phyloP scores from a whole-genome alignment of 208 protist genomes.

The Acanthamoeba lenticulata region DNA sequence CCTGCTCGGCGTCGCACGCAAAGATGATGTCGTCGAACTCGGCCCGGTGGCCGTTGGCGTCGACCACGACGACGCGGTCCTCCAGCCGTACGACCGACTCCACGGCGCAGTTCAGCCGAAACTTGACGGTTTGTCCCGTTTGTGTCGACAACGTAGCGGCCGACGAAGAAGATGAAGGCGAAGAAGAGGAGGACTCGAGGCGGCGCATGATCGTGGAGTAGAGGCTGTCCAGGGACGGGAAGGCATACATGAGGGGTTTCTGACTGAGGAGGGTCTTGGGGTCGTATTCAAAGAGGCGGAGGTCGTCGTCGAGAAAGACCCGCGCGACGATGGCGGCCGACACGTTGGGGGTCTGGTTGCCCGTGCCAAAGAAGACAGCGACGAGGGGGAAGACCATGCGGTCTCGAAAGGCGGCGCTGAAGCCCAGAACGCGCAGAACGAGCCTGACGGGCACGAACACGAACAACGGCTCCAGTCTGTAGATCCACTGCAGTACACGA shows the following conservation, averaged over 20 bases:
- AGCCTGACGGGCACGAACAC: conserved; percentile 24
- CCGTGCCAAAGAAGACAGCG: conserved; percentile 72
- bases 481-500: conserved; percentile 17
- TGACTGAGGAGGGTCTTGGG: conserved; percentile 58
- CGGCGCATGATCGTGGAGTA: conserved; percentile 12
- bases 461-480: conserved; percentile 48
- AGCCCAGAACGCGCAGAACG: conserved; percentile 14
- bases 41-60: not conserved
- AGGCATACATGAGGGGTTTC: conserved; percentile 68
- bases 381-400: conserved; percentile 64
- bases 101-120: conserved; percentile 22
- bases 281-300: conserved; percentile 72
- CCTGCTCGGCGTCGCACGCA: conserved; percentile 65
- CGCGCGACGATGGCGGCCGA: conserved; percentile 68
- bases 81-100: not conserved
- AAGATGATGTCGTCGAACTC: conserved; percentile 69
- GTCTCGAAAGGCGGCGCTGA: conserved; percentile 66
- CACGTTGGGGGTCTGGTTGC: conserved; percentile 69
- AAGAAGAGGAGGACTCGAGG: not conserved
- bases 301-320: conserved; percentile 70
- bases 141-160: too few relatives aligned
- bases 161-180: too few relatives aligned
- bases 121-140: too few relatives aligned
- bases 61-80: conserved; percentile 16
- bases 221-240: conserved; percentile 26